Base-by-base conservation (phyloP, 768 basidiomycete genomes). In the Chlorophyllum brunneum region DNA sequence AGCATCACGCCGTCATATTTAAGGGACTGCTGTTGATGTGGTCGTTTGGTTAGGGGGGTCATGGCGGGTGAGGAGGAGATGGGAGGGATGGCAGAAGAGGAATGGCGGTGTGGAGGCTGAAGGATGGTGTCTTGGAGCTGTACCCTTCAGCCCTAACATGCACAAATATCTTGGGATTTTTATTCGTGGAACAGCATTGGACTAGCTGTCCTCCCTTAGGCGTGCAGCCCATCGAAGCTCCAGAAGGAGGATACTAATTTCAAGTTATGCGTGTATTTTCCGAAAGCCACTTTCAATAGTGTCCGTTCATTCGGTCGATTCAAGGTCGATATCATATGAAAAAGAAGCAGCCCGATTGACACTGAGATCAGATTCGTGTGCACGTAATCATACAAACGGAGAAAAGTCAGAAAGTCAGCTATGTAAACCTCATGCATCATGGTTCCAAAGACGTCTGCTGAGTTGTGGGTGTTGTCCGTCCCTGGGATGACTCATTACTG, bases 1-100 rank as follows among this genome's bases (percentile, higher is more conserved):
- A 88, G 65, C 67, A 95, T 82, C 34, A 83, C 83, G 23, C 81
- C 74, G 63, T 93, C 88, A 64, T 93, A 94, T 49, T 68, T 59
- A 15, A 75, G 39, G 20, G 71, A 58, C 20, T 59, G 57, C 16
- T 59, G 56, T 51, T 61, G 38, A 55, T 50, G 55, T 39, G 23
- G 44, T 39, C n/a, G 55, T 31, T 40, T 61, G 41, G 45, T 24
- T n/a, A n/a, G n/a, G n/a, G n/a, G n/a, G n/a, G n/a, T n/a, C n/a
- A 51, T 44, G 50, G 42, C 42, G 40, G 23, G 52, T 23, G 50
- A 27, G 40, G 41, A 31, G 40, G 39, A 50, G 24, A 24, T 34
- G 22, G 24, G 24, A 24, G 41, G 44, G 36, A 24, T n/a, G n/a
- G n/a, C n/a, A n/a, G n/a, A n/a, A n/a, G n/a, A n/a, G n/a, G n/a